phyloP scores from a whole-genome alignment of 768 basidiomycete species.

The Phlebiopsis gigantea region DNA sequence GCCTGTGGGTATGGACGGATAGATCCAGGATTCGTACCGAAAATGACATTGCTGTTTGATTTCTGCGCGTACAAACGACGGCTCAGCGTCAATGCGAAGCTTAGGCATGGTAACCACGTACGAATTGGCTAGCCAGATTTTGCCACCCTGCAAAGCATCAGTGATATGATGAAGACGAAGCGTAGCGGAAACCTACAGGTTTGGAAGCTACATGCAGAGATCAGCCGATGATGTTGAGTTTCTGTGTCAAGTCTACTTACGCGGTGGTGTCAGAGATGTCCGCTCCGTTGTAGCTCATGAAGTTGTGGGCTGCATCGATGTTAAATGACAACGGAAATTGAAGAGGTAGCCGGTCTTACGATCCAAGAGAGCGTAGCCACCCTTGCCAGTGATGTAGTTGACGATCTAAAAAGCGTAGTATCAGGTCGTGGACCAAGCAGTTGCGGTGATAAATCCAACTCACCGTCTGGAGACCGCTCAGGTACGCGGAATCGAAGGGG shows the following conservation, averaged over 20 bases:
- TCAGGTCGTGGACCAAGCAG: not conserved
- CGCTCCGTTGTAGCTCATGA: conserved; percentile 50
- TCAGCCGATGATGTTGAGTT: not conserved
- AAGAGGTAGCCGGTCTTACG: conserved; percentile 30
- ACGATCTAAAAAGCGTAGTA: conserved; percentile 35
- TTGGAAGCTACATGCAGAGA: conserved; percentile 34
- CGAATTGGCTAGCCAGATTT: conserved; percentile 50
- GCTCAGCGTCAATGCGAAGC: not conserved
- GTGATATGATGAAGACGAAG: not conserved
- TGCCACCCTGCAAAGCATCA: conserved; percentile 41
- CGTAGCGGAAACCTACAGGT: conserved; percentile 33
- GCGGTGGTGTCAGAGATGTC: conserved; percentile 43
- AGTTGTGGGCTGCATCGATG: conserved; percentile 46
- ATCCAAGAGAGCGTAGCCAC: conserved; percentile 51
- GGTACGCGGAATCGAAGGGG: conserved; percentile 47
- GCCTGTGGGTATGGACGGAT: not conserved
- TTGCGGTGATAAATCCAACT: conserved; percentile 11
- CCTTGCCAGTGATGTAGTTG: conserved; percentile 56
- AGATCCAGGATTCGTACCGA: conserved; percentile 30
- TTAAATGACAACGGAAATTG: not conserved
- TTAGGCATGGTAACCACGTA: conserved; percentile 23
- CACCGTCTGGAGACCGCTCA: conserved; percentile 43
- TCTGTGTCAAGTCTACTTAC: conserved; percentile 27
- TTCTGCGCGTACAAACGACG: conserved; percentile 12
- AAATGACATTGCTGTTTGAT: conserved; percentile 47